Evolutionary conservation across 1,139 yeast species (phyloP).

Genomic region (Taiozyma sp.): DNA sequence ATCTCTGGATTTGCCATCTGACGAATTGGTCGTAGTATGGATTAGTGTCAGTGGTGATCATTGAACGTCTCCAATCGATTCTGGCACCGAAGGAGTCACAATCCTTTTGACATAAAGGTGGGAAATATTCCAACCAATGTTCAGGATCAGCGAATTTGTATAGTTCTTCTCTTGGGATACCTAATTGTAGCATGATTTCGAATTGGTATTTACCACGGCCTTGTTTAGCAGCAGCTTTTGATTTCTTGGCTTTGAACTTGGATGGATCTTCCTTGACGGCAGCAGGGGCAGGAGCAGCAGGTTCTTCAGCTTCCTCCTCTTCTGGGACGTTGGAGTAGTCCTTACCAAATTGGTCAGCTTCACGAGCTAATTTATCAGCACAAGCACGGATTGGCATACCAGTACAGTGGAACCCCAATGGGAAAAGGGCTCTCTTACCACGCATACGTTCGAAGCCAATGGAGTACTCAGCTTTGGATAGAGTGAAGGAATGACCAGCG

Average conservation of each 20-base stretch:
- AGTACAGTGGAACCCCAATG: conserved; percentile 98
- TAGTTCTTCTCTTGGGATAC: conserved; percentile 78
- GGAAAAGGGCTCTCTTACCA: conserved; percentile 90
- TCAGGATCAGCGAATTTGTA: conserved; percentile 82
- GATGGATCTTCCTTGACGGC: conserved; percentile 60
- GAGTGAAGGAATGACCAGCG: conserved; percentile 95
- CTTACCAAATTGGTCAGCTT: conserved; percentile 83
- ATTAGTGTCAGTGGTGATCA: conserved; percentile 91
- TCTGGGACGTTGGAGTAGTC: conserved; percentile 69
- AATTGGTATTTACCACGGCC: conserved; percentile 94
- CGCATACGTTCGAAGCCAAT: conserved; percentile 93
- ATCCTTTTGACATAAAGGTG: conserved; percentile 79
- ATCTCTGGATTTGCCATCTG: conserved; percentile 93
- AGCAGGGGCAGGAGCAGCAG: conserved; percentile 29
- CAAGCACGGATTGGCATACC: conserved; percentile 99
- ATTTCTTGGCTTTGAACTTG: conserved; percentile 86
- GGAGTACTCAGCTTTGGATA: conserved; percentile 91
- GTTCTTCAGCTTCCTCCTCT: conserved; percentile 44
- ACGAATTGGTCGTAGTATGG: conserved; percentile 94
- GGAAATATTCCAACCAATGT: conserved; percentile 89
- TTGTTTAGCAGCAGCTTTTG: conserved; percentile 88
- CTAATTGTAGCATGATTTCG: conserved; percentile 93
- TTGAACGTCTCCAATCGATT: conserved; percentile 98
- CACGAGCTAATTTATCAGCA: conserved; percentile 93
- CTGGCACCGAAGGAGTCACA: conserved; percentile 85